A percentile compares a stretch with the other conserved stretches of the same genome.
phyloP scores from a whole-genome alignment of 768 basidiomycete species.

The Auricularia cornea region DNA sequence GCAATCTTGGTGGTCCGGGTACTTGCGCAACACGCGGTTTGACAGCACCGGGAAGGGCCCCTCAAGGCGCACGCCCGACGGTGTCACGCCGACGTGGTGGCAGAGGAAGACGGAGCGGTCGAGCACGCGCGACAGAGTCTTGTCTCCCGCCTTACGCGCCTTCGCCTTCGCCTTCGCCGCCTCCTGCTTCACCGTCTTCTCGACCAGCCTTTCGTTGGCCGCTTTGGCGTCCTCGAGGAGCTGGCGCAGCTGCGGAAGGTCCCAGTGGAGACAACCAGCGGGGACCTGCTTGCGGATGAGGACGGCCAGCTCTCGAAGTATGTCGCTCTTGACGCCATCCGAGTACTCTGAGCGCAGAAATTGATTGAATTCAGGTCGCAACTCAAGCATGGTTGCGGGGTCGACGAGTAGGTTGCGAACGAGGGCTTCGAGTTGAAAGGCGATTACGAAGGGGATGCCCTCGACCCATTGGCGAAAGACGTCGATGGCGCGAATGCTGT shows the following conservation, averaged over 20 bases:
- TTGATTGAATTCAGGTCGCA: conserved; percentile 25
- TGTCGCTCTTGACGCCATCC: conserved; percentile 33
- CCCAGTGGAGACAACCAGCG: not conserved
- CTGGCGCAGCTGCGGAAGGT: not conserved
- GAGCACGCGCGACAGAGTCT: not conserved
- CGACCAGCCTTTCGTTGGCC: not conserved
- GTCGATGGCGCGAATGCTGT: conserved; percentile 38
- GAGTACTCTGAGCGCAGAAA: conserved; percentile 21
- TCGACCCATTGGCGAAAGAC: conserved; percentile 36
- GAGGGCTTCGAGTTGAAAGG: conserved; percentile 70
- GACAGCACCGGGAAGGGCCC: conserved; percentile 71
- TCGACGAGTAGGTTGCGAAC: conserved; percentile 58
- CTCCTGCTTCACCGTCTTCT: not conserved
- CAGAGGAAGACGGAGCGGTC: conserved; percentile 39
- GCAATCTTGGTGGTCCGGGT: conserved; percentile 47
- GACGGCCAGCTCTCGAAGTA: conserved; percentile 49
- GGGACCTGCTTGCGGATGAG: conserved; percentile 33
- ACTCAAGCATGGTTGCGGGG: conserved; percentile 42
- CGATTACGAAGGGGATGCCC: conserved; percentile 52
- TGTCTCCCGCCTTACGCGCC: not conserved
- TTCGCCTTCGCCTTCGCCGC: not conserved
- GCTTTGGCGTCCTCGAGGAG: not conserved
- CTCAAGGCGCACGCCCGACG: conserved; percentile 64
- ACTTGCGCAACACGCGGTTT: conserved; percentile 71
- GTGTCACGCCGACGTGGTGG: conserved; percentile 68